These are phyloP conservation scores for Dittrichia graveolens DNA, from an alignment of 129 eudicot genomes.

Conservation along the genomic window DNA sequence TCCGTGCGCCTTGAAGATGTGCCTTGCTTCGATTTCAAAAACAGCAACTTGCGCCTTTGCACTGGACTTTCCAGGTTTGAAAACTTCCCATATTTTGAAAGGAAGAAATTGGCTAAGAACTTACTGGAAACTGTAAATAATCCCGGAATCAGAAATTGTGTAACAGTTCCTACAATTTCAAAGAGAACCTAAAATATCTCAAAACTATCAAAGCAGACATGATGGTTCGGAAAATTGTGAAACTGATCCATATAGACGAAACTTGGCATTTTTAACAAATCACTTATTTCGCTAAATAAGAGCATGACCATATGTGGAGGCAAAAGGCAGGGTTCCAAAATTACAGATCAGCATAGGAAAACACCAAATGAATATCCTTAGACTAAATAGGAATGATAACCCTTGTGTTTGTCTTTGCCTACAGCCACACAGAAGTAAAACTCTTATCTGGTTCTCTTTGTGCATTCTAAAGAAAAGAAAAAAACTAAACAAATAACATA, in stretches of 20 bases:
- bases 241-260: not conserved
- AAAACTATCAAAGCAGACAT: not conserved
- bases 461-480: not conserved
- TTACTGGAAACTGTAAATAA: not conserved
- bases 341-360: conserved; percentile 3
- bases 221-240: not conserved
- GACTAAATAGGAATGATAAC: not conserved
- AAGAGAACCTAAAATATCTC: not conserved
- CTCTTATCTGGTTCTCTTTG: not conserved
- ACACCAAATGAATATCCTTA: not conserved
- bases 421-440: not conserved
- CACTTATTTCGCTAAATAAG: not conserved
- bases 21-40: no score
- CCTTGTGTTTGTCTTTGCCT: not conserved
- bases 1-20: no score
- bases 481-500: not conserved
- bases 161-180: not conserved
- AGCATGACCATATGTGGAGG: not conserved
- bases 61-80: not conserved
- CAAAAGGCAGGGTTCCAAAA: not conserved
- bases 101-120: not conserved
- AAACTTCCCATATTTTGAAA: not conserved
- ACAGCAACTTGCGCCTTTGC: not conserved
- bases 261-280: not conserved
- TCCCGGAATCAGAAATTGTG: not conserved